Base-by-base conservation (phyloP, 179 eudicot species). In the Drosera spatulata region DNA sequence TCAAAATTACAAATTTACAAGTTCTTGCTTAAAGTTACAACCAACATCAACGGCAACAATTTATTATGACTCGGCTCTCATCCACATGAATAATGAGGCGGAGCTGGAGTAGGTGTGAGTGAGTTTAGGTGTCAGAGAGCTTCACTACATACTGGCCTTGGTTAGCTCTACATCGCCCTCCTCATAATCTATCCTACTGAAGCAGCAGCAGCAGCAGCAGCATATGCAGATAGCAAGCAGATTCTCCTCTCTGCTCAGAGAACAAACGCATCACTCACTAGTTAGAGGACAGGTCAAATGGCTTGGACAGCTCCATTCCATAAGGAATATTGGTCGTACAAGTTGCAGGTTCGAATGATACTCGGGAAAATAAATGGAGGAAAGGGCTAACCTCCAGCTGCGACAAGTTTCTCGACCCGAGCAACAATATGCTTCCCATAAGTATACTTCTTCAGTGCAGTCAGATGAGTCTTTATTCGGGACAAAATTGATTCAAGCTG, bases 401-500 rank as follows among this genome's bases (percentile, higher is more conserved):
- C 86, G 76, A 94, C 95, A 75, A 94, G 99, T 70, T 94, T 94
- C 74, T 94, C 97, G 3, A 94, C 99, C 62, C 99, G 99, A 5
- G 99, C 96, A 74, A 94, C 97, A 10, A 94, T 94, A 66, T 94
- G 99, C 74, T 94, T 94, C 59, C 99, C 97, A 54, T 94, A 94
- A 50, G 99, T 94, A 72, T 94, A 94, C 70, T 87, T 94, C 80
- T 94, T 94, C 58, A 94, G 81, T 3, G 99, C 96, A 71, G 79
- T 94, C 78, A 94, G 69, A 73, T 94, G 99, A 71, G 83, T 87
- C 79, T 94, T 94, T 47, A 93, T 93, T 67, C 88, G 80, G 12
- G 83, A 77, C 60, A 93, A 79, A 63, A 93, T 84, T 63, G 80
- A 66, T 71, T 93, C 96, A 33, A 85, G 95, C 66, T 85, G 86